Percentiles rank a stretch among this genome's conserved stretches.
Evolutionary conservation across 345 rosid genomes (phyloP).

Genomic region (Microcos paniculata): DNA sequence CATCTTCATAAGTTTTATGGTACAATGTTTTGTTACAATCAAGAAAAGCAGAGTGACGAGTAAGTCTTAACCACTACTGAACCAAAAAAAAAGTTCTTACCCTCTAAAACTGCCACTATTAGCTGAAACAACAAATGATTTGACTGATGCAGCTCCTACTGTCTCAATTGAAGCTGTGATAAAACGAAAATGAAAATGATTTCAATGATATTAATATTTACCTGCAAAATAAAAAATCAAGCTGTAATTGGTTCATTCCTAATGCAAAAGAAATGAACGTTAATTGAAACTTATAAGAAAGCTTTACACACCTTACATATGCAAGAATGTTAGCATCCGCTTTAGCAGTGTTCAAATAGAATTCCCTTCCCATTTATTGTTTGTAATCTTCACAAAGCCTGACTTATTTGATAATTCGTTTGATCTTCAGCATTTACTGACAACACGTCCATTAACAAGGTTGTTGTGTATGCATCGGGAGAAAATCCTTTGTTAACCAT

Average conservation of each 20-base stretch:
- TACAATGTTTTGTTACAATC: not conserved
- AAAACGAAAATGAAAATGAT: not conserved
- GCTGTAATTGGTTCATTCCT: not conserved
- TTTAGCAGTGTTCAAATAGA: not conserved
- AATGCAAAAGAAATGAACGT: slow-evolving; percentile 2
- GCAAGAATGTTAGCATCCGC: not conserved
- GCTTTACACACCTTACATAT: not conserved
- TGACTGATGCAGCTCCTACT: not conserved
- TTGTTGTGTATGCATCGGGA: not conserved
- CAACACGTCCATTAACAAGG: not conserved
- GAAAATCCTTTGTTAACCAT: slow-evolving; percentile 12
- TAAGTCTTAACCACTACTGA: not conserved
- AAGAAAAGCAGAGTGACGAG: not conserved
- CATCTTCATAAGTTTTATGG: not conserved
- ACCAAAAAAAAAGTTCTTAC: not conserved
- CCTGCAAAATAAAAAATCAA: not conserved
- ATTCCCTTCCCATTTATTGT: not conserved
- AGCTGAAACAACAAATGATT: not conserved
- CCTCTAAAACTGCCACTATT: not conserved
- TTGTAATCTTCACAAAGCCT: not conserved
- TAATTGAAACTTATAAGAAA: not conserved
- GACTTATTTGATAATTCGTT: not conserved
- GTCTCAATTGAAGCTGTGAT: not conserved
- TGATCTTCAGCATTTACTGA: slow-evolving; percentile 2
- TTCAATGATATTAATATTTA: not conserved